Evolutionary conservation across 2,329 filamentous ascomycete genomes (phyloP).

Genomic region (Tolypocladium nubicola): DNA sequence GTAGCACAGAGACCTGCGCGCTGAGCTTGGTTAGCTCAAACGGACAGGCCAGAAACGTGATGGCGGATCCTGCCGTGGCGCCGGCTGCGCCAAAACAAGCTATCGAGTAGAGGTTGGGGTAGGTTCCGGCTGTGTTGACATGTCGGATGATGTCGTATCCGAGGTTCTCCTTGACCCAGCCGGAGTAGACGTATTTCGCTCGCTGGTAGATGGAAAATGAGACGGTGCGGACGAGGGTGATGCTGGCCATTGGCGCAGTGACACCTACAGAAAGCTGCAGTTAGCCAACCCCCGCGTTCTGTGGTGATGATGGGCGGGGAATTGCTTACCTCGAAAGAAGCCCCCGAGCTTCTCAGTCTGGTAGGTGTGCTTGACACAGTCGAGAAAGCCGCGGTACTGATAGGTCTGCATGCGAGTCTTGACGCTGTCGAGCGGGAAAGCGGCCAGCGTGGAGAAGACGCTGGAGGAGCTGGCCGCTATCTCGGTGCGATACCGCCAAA

Average conservation of each 20-base stretch:
- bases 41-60: conserved; percentile 73
- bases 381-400: conserved; percentile 61
- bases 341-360: conserved; percentile 59
- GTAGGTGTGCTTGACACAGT: conserved; percentile 70
- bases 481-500: conserved; percentile 71
- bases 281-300: background rate
- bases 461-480: conserved; percentile 69
- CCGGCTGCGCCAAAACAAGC: conserved; percentile 69
- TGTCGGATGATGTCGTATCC: conserved; percentile 61
- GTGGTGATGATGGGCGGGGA: background rate
- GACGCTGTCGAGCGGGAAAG: conserved; percentile 82
- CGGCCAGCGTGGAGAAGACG: conserved; percentile 65
- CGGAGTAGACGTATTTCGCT: conserved; percentile 63
- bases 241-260: conserved; percentile 67
- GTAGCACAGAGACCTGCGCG: conserved; percentile 72
- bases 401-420: conserved; percentile 89
- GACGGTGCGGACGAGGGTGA: conserved; percentile 66
- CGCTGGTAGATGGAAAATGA: conserved; percentile 73
- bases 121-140: conserved; percentile 59
- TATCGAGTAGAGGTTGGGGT: conserved; percentile 63
- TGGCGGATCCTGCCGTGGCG: conserved; percentile 67
- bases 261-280: conserved; percentile 42
- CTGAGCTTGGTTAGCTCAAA: conserved; percentile 87
- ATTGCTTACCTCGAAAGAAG: conserved; percentile 66
- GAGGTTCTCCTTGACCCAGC: conserved; percentile 57